These are phyloP conservation scores for Obelidium mucronatum DNA, from an alignment of 192 early-diverging fungal genomes.

Conservation along the genomic window DNA sequence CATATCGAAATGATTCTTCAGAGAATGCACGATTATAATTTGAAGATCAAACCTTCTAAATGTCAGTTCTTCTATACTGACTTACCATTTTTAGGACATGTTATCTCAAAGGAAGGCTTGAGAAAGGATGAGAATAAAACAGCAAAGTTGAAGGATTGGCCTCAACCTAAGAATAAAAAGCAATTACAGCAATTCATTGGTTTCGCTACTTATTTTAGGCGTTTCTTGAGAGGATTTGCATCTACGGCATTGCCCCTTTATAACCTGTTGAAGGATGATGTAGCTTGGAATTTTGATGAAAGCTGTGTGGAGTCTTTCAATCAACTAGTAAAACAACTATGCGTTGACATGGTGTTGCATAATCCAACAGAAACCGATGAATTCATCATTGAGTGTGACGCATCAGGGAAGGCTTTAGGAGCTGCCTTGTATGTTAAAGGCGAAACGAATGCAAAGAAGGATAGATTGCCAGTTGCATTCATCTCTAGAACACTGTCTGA, in stretches of 20 bases:
- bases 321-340: conserved; percentile 35
- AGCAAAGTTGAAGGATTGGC: conserved; percentile 32
- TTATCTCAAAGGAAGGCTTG: conserved; percentile 48
- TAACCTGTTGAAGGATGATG: conserved; percentile 16
- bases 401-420: conserved; percentile 8
- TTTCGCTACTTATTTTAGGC: conserved; percentile 46
- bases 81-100: conserved; percentile 46
- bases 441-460: neutral
- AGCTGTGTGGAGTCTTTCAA: conserved; percentile 34
- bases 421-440: conserved; percentile 17
- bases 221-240: conserved; percentile 38
- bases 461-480: conserved; percentile 14
- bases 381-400: conserved; percentile 30
- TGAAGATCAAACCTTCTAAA: conserved; percentile 50
- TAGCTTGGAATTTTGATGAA: neutral
- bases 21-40: conserved; percentile 32
- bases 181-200: conserved; percentile 37
- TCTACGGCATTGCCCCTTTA: conserved; percentile 35
- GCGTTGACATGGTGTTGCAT: neutral
- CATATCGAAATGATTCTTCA: conserved; percentile 39
- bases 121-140: conserved; percentile 38
- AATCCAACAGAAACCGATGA: conserved; percentile 2
- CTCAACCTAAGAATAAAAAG: conserved; percentile 13
- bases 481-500: conserved; percentile 12
- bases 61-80: conserved; percentile 37